These are phyloP conservation scores for Tagetes patula DNA, from an alignment of 129 eudicot genomes.

Conservation along the genomic window DNA sequence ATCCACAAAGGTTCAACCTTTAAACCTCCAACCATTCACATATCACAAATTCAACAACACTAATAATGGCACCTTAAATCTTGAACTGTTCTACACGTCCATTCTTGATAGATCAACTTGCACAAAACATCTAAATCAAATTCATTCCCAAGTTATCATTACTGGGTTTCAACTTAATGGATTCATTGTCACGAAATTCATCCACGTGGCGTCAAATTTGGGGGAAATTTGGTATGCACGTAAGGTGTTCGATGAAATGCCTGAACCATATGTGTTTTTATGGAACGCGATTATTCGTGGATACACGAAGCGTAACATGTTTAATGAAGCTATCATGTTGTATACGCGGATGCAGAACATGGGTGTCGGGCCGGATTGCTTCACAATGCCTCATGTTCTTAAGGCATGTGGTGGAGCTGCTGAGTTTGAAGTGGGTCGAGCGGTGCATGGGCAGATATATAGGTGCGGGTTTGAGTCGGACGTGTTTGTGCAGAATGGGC, in stretches of 20 bases:
- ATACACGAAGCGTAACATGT: conserved; percentile 45
- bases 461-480: conserved; percentile 59
- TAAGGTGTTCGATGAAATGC: conserved; percentile 78
- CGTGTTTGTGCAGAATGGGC: conserved; percentile 68
- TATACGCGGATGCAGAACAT: conserved; percentile 51
- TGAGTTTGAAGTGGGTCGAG: conserved; percentile 46
- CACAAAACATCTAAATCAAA: conserved; percentile 45
- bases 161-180: conserved; percentile 56
- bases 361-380: conserved; percentile 56
- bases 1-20: conserved; percentile 21
- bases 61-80: conserved; percentile 24
- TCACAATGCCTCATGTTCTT: conserved; percentile 65
- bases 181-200: conserved; percentile 58
- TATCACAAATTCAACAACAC: conserved; percentile 15
- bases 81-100: conserved; percentile 47
- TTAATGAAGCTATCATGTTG: conserved; percentile 39
- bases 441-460: conserved; percentile 60
- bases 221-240: conserved; percentile 62
- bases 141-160: conserved; percentile 48
- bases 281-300: conserved; percentile 89
- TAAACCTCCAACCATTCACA: conserved; percentile 20
- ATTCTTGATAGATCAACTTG: conserved; percentile 50
- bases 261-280: conserved; percentile 60
- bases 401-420: conserved; percentile 61
- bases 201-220: conserved; percentile 41